phyloP scores from a whole-genome alignment of 352 stramenopile genomes.

The Pythium graminicola region DNA sequence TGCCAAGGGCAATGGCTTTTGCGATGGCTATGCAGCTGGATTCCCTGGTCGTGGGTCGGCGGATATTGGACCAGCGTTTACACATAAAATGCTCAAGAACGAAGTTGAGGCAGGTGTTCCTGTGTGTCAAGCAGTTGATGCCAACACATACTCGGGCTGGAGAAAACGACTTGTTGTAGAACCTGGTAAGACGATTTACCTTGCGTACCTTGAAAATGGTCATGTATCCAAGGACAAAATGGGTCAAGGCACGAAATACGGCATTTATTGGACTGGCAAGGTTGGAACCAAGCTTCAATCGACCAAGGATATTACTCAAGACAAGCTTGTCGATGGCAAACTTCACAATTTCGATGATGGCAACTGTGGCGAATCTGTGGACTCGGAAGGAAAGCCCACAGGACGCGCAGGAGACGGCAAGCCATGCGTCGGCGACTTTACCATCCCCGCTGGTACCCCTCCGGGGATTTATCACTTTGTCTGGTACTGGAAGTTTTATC shows the following conservation, averaged over 20 bases:
- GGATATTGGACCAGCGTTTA: slow-evolving; percentile 49
- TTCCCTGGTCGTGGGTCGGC: slow-evolving; percentile 48
- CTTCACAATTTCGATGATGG: slow-evolving; percentile 48
- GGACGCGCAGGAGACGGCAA: slow-evolving; percentile 52
- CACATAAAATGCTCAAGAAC: slow-evolving; percentile 68
- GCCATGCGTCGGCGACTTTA: slow-evolving; percentile 51
- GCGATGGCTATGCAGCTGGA: slow-evolving; percentile 54
- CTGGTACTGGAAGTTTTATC: slow-evolving; percentile 70
- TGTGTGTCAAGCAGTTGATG: slow-evolving; percentile 41
- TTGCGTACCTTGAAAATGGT: slow-evolving; percentile 50
- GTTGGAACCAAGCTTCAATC: slow-evolving; percentile 28
- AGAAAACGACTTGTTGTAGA: slow-evolving; percentile 38
- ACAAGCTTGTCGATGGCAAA: slow-evolving; percentile 42
- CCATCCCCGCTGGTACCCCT: slow-evolving; percentile 33
- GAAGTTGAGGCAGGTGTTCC: slow-evolving; percentile 38
- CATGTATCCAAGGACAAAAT: slow-evolving; percentile 71
- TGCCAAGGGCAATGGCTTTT: slow-evolving; percentile 54
- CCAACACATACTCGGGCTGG: slow-evolving; percentile 56
- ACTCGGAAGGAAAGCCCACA: slow-evolving; percentile 35
- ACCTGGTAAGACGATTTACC: slow-evolving; percentile 37
- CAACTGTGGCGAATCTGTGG: slow-evolving; percentile 50
- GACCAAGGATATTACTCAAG: slow-evolving; percentile 42
- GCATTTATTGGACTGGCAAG: slow-evolving; percentile 58
- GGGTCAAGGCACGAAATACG: slow-evolving; percentile 45
- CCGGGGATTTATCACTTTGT: slow-evolving; percentile 59